A percentile compares a stretch with the other conserved stretches of the same genome.
Conservation (phyloP, 768 basidiomycete species). For the Mycena chlorophos region DNA sequence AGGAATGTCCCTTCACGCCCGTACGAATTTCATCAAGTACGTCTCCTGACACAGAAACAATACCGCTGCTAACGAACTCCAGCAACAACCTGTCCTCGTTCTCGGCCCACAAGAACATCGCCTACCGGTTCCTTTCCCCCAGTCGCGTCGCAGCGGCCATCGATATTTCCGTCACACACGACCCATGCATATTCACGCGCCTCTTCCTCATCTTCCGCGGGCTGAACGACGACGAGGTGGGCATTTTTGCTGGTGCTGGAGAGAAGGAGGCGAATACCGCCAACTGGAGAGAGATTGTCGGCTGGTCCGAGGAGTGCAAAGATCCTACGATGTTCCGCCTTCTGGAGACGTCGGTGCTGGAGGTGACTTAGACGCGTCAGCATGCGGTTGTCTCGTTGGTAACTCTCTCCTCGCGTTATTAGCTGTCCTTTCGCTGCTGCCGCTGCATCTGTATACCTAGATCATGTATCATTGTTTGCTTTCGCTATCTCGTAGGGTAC, state of each 20-base stretch:
- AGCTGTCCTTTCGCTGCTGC: slow-evolving; percentile 10
- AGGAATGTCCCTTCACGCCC: slow-evolving; percentile 79
- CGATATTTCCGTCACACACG: slow-evolving; percentile 80
- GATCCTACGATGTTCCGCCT: slow-evolving; percentile 74
- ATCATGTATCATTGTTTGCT: slow-evolving; percentile 2
- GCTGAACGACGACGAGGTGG: slow-evolving; percentile 75
- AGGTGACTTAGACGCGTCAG: slow-evolving; percentile 33
- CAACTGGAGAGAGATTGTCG: slow-evolving; percentile 81
- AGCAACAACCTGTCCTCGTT: slow-evolving; percentile 80
- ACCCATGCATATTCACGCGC: slow-evolving; percentile 80
- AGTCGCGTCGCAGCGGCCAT: slow-evolving; percentile 81
- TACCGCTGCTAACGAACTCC: slow-evolving; percentile 6
- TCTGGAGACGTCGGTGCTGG: slow-evolving; percentile 76
- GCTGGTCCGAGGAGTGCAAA: slow-evolving; percentile 81
- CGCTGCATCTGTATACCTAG: slow-evolving; percentile 19
- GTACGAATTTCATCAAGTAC: slow-evolving; percentile 80
- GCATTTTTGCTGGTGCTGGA: slow-evolving; percentile 71
- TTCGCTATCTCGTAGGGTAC: not conserved
- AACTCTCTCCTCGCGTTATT: not conserved
- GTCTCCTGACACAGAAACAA: slow-evolving; percentile 21
- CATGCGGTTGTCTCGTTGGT: not conserved
- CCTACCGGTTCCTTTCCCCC: slow-evolving; percentile 84
- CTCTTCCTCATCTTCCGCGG: slow-evolving; percentile 87
- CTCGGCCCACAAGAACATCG: slow-evolving; percentile 79
- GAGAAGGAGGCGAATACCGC: slow-evolving; percentile 82